A percentile compares a stretch with the other conserved stretches of the same genome.
phyloP scores from a whole-genome alignment of 2,329 filamentous ascomycete species.

The Fusarium cyanostomum region DNA sequence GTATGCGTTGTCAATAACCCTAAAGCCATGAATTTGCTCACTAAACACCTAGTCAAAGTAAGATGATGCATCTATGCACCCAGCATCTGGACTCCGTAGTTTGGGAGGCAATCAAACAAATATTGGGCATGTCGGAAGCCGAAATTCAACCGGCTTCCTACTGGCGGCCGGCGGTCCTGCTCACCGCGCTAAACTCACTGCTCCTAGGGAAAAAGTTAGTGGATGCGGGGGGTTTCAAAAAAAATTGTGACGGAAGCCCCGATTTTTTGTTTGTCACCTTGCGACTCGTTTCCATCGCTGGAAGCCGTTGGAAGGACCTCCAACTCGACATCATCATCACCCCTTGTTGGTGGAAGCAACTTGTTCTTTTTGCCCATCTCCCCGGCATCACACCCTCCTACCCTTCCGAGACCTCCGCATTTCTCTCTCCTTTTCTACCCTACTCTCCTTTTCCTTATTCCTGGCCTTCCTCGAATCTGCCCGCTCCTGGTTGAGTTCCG shows the following conservation, averaged over 20 bases:
- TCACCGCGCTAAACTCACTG: conserved; percentile 27
- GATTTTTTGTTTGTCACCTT: conserved; percentile 38
- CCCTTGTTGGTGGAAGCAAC: conserved; percentile 30
- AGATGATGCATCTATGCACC: too few relatives aligned
- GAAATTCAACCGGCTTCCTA: conserved; percentile 34
- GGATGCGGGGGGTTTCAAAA: conserved; percentile 40
- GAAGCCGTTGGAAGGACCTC: conserved; percentile 42
- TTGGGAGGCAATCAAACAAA: background rate
- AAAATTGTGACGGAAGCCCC: conserved; percentile 47
- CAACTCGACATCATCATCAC: conserved; percentile 39
- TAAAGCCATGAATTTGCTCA: too few relatives aligned
- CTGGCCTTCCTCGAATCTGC: conserved; percentile 7
- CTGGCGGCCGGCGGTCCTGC: conserved; percentile 13
- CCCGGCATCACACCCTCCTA: background rate
- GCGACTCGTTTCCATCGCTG: conserved; percentile 32
- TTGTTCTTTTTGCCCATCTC: conserved; percentile 8
- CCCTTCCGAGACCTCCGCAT: background rate
- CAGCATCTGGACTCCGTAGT: too few relatives aligned
- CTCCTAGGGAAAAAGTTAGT: conserved; percentile 25
- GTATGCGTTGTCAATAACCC: too few relatives aligned
- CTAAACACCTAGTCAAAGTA: too few relatives aligned
- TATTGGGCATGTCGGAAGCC: conserved; percentile 25
- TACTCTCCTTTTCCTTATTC: conserved; percentile 15
- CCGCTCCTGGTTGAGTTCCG: conserved; percentile 32
- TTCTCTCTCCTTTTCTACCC: conserved; percentile 17